Base-by-base conservation (phyloP, 768 basidiomycete species). In the Sutorius australiensis region DNA sequence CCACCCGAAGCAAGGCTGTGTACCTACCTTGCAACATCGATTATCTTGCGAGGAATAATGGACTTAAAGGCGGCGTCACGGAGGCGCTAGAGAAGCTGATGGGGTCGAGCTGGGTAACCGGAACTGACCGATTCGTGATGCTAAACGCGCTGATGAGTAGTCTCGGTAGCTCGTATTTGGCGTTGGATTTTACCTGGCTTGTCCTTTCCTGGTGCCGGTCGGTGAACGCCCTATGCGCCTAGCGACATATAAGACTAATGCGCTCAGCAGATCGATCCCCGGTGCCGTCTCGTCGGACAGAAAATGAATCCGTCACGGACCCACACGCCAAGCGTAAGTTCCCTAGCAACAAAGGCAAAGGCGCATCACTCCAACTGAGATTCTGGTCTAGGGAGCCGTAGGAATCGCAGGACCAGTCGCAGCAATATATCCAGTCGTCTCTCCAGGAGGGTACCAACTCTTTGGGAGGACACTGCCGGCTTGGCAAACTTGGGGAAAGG, bases 231-330 rank as follows among this genome's bases (percentile, higher is more conserved):
- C 1, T 12, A 7, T 13, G 12, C 11, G 21, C 12, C 19, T 13
- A 16, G 10, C 6, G 8, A 28, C 2, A 28, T 46, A 9, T 6
- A 5, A 3, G 32, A 43, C 45, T 40, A 7, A 42, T 6, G 9
- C 2, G 10, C 11, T 27, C 12, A 19, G 13, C 53, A 83, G 81
- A 74, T 84, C 16, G 81, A 83, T 60, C 81, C 80, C 8, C 71
- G 81, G 30, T 79, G 77, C 53, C 72, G 84, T 34, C 65, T 88
- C 0, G 75, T 82, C 6, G 83, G 81, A 0, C 86, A 87, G 54
- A 89, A 88, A 65, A 86, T 87, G 82, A 88, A 88, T 50, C 86
- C 86, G 0, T 84, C 84, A 0, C 71, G 86, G 8, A 84, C 83
- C 0, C 83, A 73, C 54, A 88, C 86, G 0, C 82, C 84, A 9